phyloP scores from a whole-genome alignment of 257 asterid species.

The Przewalskia tangutica region DNA sequence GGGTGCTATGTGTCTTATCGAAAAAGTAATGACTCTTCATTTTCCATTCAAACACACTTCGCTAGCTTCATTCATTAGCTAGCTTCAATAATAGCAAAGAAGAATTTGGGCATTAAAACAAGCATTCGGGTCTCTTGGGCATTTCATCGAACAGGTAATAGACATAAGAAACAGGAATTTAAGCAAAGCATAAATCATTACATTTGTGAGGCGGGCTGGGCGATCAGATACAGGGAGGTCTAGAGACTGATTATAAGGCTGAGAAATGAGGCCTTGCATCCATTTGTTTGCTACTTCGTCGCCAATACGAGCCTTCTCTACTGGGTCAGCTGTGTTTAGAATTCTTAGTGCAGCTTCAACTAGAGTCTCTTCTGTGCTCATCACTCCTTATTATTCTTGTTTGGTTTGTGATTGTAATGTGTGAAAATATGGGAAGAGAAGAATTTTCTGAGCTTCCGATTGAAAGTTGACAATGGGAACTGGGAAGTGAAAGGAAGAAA shows the following conservation, averaged over 20 bases:
- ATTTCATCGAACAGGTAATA: neutral
- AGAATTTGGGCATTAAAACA: too few relatives aligned
- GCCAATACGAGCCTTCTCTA: conserved; percentile 78
- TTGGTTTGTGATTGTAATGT: neutral
- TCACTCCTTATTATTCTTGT: conserved; percentile 3
- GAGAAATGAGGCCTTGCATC: conserved; percentile 39
- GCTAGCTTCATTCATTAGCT: too few relatives aligned
- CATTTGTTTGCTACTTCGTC: conserved; percentile 64
- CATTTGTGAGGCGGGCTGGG: conserved; percentile 49
- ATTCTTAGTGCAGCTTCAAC: conserved; percentile 78
- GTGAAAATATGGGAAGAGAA: neutral
- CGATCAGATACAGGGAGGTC: conserved; percentile 48
- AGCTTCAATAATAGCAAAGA: too few relatives aligned
- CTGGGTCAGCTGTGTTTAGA: conserved; percentile 74
- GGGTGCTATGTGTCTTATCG: too few relatives aligned
- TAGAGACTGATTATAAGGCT: neutral
- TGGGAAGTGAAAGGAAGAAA: neutral
- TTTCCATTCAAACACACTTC: too few relatives aligned
- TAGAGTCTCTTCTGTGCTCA: conserved; percentile 43
- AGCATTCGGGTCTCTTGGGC: too few relatives aligned
- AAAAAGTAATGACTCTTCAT: too few relatives aligned
- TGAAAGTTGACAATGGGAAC: neutral
- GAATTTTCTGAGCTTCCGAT: neutral
- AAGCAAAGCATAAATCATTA: neutral
- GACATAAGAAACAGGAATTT: neutral